Evolutionary conservation across 1,284 basidiomycete species (phyloP), one percentile per base, ranked within the genome.

Genomic region (Ceratobasidium sp.): DNA sequence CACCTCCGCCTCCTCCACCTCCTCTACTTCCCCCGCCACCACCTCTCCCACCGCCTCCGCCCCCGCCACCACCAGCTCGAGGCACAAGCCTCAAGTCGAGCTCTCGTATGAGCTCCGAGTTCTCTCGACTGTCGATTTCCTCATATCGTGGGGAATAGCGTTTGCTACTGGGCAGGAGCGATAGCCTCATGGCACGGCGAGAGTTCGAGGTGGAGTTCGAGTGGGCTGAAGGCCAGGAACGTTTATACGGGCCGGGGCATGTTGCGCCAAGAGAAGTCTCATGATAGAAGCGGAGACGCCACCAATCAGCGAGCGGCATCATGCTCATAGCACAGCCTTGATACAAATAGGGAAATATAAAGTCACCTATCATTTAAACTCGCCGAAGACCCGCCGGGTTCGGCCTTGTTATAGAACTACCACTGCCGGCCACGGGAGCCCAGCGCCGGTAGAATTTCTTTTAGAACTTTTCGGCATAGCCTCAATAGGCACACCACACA

Each of bases 31-130:
- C 31, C 6, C 66, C 53, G 54, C 65, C 65, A 9, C 39, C 5
- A 24, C 62, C 62, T 22, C 63, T 27, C 24, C 46, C 49, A 9
- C 66, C 66, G 51, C 66, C 66, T 0, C 66, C 51, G 1, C 66
- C 11, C 1, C 66, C 53, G 8, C 66, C 66, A 19, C 66, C 66
- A 2, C 66, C 51, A 8, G 66, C 53, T 48, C 66, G 53, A 31
- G 66, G 66, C 13, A 71, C 54, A n/a, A 71, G 31, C 29, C 34
- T 71, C 66, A 59, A 59, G 11, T 66, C 53, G 64, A 66, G 29
- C 24, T 71, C 66, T 16, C 54, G 22, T 16, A 59, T 27, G 14
- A 71, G 56, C 31, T 71, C 66, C 24, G 34, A n/a, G 43, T 71
- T 71, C 22, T 71, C 54, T 39, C 66, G 16, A 19, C 34, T 59